phyloP scores from a whole-genome alignment of 2,329 filamentous ascomycete genomes.

The Ophiostoma himal-ulmi region DNA sequence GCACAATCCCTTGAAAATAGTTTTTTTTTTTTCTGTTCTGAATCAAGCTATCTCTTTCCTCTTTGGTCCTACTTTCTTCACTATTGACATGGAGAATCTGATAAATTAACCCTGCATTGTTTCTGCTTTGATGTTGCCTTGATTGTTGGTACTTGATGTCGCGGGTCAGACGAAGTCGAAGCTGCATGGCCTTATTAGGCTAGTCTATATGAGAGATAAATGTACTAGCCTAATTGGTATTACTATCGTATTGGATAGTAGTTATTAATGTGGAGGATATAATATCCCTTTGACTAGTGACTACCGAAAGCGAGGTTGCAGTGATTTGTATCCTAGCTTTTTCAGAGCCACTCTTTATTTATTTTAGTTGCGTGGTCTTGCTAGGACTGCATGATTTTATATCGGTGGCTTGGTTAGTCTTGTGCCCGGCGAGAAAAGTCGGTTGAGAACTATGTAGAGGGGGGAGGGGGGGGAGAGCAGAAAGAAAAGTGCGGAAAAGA shows the following conservation, averaged over 20 bases:
- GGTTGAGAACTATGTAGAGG: not conserved
- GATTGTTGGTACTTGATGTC: not conserved
- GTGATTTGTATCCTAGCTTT: not conserved
- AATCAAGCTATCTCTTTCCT: not conserved
- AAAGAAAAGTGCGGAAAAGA: not conserved
- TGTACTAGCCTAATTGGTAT: not conserved
- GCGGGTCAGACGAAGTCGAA: not conserved
- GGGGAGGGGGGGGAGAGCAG: not conserved
- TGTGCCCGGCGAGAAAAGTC: not conserved
- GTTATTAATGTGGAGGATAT: not conserved
- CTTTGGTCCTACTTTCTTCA: not conserved
- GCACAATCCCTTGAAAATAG: not conserved
- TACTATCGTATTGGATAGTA: not conserved
- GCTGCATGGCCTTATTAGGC: not conserved
- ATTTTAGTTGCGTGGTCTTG: not conserved
- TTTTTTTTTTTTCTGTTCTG: not conserved
- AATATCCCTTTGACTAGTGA: not conserved
- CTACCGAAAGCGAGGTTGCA: not conserved
- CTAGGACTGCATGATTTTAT: not conserved
- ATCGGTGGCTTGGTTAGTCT: not conserved
- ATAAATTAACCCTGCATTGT: constrained; percentile 10
- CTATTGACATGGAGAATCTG: constrained; percentile 7
- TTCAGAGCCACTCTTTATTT: not conserved
- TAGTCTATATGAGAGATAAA: not conserved
- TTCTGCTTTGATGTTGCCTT: not conserved